Percentiles rank a stretch among this genome's conserved stretches.
Evolutionary conservation across 2,329 filamentous ascomycete species (phyloP).

Genomic region (Torrubiella hemipterigena): DNA sequence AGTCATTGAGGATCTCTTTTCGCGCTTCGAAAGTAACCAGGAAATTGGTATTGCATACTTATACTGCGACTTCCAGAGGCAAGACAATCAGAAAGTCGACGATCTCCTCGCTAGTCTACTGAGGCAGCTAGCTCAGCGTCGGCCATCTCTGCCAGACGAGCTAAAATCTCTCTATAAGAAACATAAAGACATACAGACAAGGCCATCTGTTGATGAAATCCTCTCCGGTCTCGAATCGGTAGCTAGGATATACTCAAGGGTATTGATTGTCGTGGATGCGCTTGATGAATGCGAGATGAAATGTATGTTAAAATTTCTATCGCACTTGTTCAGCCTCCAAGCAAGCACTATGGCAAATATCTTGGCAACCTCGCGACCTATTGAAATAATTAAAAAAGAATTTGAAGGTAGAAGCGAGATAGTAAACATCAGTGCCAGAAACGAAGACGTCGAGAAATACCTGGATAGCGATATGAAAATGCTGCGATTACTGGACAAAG

Average conservation of each 20-base stretch:
- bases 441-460: slow-evolving; percentile 7
- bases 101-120: slow-evolving; percentile 16
- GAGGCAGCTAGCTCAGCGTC: slow-evolving; percentile 17
- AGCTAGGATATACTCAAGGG: not conserved
- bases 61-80: slow-evolving; percentile 18
- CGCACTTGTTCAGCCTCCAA: slow-evolving; percentile 1
- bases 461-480: slow-evolving; percentile 2
- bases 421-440: slow-evolving; percentile 6
- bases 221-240: slow-evolving; percentile 3
- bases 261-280: slow-evolving; percentile 15
- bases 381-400: slow-evolving; percentile 4
- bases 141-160: slow-evolving; percentile 1
- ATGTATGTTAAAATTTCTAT: not conserved
- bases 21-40: slow-evolving; percentile 7
- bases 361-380: slow-evolving; percentile 9
- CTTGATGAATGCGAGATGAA: slow-evolving; percentile 12
- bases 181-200: not conserved
- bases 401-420: not conserved
- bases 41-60: slow-evolving; percentile 15
- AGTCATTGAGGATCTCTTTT: slow-evolving; percentile 8
- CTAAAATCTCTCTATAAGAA: slow-evolving; percentile 4
- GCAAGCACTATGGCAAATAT: slow-evolving; percentile 1
- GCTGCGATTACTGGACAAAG: slow-evolving; percentile 1
- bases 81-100: slow-evolving; percentile 12
- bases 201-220: not conserved